Conservation (phyloP, 1,284 basidiomycete species). For the Ceratobasidium sp. region DNA sequence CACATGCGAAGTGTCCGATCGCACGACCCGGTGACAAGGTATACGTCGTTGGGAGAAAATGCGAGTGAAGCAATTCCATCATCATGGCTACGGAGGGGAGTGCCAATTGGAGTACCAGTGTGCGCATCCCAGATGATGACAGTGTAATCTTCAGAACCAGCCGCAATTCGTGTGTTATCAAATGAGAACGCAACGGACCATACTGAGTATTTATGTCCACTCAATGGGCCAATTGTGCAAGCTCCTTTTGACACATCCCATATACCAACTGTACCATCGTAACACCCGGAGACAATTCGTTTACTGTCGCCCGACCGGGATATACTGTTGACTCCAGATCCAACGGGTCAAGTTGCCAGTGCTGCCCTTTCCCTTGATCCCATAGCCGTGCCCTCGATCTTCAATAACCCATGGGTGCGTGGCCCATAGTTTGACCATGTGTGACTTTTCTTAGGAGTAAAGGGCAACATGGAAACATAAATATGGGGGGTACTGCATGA, state of each 20-base stretch:
- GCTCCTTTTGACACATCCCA: no score
- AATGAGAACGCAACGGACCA: background rate
- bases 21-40: background rate
- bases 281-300: conserved; percentile 17
- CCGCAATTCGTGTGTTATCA: background rate
- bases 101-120: background rate
- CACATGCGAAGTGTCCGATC: background rate
- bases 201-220: background rate
- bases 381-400: no score
- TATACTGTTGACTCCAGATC: no score
- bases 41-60: conserved; percentile 1
- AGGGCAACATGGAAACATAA: no score
- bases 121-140: background rate
- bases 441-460: no score
- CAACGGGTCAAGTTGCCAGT: no score
- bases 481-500: no score
- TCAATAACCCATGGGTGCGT: no score
- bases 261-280: background rate
- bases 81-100: background rate
- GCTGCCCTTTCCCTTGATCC: no score
- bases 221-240: no score
- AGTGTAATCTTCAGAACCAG: background rate
- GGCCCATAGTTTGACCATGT: no score
- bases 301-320: no score
- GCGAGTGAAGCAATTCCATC: background rate